These are phyloP conservation scores for Chlamydomonas asymmetrica DNA, from an alignment of 139 green algal genomes.

Conservation along the genomic window DNA sequence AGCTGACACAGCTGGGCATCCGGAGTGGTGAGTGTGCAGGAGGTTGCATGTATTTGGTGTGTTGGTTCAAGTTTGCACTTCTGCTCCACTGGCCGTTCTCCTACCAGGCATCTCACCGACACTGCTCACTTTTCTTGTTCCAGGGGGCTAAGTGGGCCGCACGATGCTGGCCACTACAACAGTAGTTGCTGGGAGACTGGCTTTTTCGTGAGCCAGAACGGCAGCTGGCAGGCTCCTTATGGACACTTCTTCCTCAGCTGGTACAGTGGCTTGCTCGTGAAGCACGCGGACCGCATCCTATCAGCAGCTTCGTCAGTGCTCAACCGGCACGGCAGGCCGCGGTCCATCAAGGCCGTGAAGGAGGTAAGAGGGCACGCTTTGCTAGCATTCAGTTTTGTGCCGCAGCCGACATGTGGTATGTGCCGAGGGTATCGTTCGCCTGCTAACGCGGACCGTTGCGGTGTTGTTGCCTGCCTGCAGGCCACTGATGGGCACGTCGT, in stretches of 20 bases:
- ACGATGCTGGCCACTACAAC: slow-evolving; percentile 96
- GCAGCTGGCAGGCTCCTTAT: slow-evolving; percentile 89
- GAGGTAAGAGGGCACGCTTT: slow-evolving; percentile 23
- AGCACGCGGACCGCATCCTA: slow-evolving; percentile 88
- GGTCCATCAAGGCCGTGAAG: slow-evolving; percentile 53
- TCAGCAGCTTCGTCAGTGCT: slow-evolving; percentile 58
- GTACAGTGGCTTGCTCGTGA: slow-evolving; percentile 87
- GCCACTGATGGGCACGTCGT: slow-evolving; percentile 52
- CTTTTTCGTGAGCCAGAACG: slow-evolving; percentile 86
- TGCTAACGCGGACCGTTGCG: not conserved
- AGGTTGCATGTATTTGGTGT: not conserved
- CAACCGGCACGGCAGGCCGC: slow-evolving; percentile 60
- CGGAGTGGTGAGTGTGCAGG: slow-evolving; percentile 75
- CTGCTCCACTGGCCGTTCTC: too few relatives aligned
- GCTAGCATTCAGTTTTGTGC: too few relatives aligned
- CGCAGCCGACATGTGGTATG: too few relatives aligned
- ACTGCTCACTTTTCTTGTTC: not conserved
- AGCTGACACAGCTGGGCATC: slow-evolving; percentile 71
- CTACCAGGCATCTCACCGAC: too few relatives aligned
- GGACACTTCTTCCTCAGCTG: slow-evolving; percentile 93
- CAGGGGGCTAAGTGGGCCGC: slow-evolving; percentile 85
- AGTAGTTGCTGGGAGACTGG: slow-evolving; percentile 82
- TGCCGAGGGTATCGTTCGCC: too few relatives aligned
- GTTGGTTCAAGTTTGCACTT: too few relatives aligned
- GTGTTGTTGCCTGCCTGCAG: slow-evolving; percentile 34